These are phyloP conservation scores for Bremia lactucae DNA, from an alignment of 352 stramenopile genomes.

Conservation along the genomic window DNA sequence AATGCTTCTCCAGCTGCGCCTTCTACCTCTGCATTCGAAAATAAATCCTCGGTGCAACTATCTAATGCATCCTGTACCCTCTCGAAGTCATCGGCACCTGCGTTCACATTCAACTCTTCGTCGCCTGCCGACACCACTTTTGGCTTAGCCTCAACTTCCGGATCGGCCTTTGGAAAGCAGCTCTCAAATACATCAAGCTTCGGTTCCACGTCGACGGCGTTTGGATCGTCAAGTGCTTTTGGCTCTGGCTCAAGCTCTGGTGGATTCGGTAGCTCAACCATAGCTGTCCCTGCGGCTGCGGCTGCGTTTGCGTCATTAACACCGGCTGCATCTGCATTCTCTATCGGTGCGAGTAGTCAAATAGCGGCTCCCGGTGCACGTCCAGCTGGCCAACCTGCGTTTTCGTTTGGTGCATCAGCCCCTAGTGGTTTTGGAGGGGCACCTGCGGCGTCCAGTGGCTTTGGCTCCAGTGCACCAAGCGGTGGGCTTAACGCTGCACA, in stretches of 20 bases:
- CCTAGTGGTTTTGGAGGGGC: constrained; percentile 18
- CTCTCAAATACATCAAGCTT: constrained; percentile 28
- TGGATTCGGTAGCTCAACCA: constrained; percentile 22
- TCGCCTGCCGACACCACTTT: constrained; percentile 13
- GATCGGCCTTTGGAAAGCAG: constrained; percentile 20
- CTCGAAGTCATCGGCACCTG: constrained; percentile 10
- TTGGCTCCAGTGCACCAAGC: constrained; percentile 19
- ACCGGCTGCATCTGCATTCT: constrained; percentile 27
- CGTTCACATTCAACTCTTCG: constrained; percentile 33
- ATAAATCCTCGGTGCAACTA: constrained; percentile 5
- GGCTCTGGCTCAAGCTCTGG: constrained; percentile 16
- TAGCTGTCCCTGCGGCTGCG: constrained; percentile 12
- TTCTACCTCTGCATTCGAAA: constrained; percentile 10
- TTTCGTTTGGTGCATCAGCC: constrained; percentile 25
- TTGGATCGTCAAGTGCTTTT: constrained; percentile 28
- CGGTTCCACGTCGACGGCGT: constrained; percentile 23
- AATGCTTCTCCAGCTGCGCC: constrained; percentile 9
- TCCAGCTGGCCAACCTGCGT: constrained; percentile 19
- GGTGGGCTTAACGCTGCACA: constrained; percentile 12
- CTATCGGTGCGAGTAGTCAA: constrained; percentile 26
- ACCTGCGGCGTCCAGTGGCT: constrained; percentile 18
- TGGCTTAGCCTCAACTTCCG: constrained; percentile 17
- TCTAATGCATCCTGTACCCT: constrained; percentile 5
- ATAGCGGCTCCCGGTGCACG: constrained; percentile 14
- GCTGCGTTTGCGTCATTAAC: constrained; percentile 26